Percentiles rank a stretch among this genome's conserved stretches.
phyloP scores from a whole-genome alignment of 1,284 basidiomycete species.

The Leccinum griseonigrum region DNA sequence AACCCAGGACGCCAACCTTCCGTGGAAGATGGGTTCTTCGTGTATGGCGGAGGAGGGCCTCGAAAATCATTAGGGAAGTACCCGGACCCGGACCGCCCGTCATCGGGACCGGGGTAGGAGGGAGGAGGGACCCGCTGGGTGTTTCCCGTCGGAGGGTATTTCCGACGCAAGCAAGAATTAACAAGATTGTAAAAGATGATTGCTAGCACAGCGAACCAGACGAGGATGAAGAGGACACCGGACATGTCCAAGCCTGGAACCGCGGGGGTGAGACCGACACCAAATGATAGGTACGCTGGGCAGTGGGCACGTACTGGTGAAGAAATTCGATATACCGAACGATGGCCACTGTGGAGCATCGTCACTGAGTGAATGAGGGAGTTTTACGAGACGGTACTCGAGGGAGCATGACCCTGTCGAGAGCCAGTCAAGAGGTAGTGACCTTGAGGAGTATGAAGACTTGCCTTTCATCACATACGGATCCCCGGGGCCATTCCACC shows the following conservation, averaged over 20 bases:
- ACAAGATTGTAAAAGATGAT: slow-evolving; percentile 59
- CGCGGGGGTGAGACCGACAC: neutral
- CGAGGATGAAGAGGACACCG: slow-evolving; percentile 49
- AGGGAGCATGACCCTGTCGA: slow-evolving; percentile 75
- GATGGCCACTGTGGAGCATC: slow-evolving; percentile 17
- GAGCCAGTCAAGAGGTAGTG: neutral
- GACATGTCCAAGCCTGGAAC: slow-evolving; percentile 40
- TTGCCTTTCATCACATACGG: slow-evolving; percentile 80
- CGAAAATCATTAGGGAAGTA: slow-evolving; percentile 55
- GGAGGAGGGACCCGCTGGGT: slow-evolving; percentile 28
- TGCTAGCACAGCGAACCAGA: slow-evolving; percentile 54
- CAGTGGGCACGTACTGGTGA: slow-evolving; percentile 22
- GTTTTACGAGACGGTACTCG: slow-evolving; percentile 72
- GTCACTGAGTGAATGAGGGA: slow-evolving; percentile 50
- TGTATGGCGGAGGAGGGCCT: slow-evolving; percentile 56
- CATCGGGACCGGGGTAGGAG: slow-evolving; percentile 33
- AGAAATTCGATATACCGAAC: slow-evolving; percentile 14
- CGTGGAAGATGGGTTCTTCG: slow-evolving; percentile 37
- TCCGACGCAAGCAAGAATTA: slow-evolving; percentile 46
- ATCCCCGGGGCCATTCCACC: slow-evolving; percentile 80
- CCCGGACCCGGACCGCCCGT: slow-evolving; percentile 28
- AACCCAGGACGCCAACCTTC: slow-evolving; percentile 66
- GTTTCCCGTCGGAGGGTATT: slow-evolving; percentile 17
- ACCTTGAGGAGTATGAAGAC: slow-evolving; percentile 13
- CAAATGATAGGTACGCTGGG: neutral